Base-by-base conservation (phyloP, 305 asterid species). In the Caryopteris hybrid region DNA sequence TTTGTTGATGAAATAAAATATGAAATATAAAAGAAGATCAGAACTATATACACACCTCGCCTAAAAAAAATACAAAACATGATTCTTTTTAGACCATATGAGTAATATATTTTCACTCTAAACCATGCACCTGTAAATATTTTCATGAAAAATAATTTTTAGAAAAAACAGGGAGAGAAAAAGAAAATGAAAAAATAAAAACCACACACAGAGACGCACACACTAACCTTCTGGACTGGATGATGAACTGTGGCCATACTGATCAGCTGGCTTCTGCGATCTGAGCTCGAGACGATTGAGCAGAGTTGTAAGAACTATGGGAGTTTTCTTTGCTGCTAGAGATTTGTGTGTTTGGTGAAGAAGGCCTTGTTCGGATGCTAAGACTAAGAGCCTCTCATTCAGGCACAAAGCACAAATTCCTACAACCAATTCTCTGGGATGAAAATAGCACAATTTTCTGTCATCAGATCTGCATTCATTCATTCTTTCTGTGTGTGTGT, bases 371-470 rank as follows among this genome's bases (percentile, higher is more conserved):
- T 65, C 58, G 73, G 88, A 71, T 51, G 95, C 92, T 20, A 91
- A 73, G 16, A 82, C 21, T 17, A 84, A 74, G 72, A 91, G 95
- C 84, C 74, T 85, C 53, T 88, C 87, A 59, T 85, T 81, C 78
- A 91, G 76, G 76, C 97, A 91, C 39, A 84, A 66, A 51, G 92
- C 89, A 66, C 96, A 91, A 11, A 91, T 78, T 10, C 97, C 97
- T 6, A 86, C 64, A 4, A 91, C 85, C 31, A 60, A 21, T 23
- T 86, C 85, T 55, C 56, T 66, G 29, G 92, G 96, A 78, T 91
- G 96, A 51, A 84, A 82, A 71, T 62, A 77, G 65, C 96, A 88
- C 70, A 71, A 62, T 17, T 16, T 73, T n/a, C 66, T 58, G 11
- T 41, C 86, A n/a, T 77, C 88, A 42, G 61, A 71, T 72, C 70